Evolutionary conservation across 2,329 filamentous ascomycete species (phyloP).

Genomic region (Pseudogymnoascus destructans): DNA sequence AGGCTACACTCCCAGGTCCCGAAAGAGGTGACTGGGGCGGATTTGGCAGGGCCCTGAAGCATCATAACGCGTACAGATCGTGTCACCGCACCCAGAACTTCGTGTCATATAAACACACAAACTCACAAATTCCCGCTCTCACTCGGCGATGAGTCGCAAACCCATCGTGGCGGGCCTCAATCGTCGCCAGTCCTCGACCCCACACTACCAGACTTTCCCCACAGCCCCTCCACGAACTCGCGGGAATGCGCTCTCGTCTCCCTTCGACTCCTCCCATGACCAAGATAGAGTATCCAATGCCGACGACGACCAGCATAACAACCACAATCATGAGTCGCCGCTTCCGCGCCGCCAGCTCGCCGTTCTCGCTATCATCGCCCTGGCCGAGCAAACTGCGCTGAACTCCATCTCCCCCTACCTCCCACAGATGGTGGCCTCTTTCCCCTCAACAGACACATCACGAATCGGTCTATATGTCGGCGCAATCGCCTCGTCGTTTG

Average conservation of each 20-base stretch:
- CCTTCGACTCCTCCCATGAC: constrained; percentile 25
- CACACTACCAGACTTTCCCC: constrained; percentile 73
- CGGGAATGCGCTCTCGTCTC: constrained; percentile 29
- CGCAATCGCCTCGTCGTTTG: constrained; percentile 79
- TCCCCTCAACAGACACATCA: constrained; percentile 60
- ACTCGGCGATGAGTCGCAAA: neutral
- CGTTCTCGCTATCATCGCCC: constrained; percentile 73
- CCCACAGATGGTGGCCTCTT: constrained; percentile 78
- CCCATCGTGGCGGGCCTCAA: neutral
- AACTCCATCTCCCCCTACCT: constrained; percentile 95
- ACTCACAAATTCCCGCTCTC: neutral
- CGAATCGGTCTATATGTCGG: constrained; percentile 82
- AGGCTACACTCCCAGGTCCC: neutral
- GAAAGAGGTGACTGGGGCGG: neutral
- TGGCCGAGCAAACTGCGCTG: constrained; percentile 89
- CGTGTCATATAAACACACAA: neutral
- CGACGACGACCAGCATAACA: constrained; percentile 25
- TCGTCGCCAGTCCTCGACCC: constrained; percentile 29
- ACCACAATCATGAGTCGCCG: constrained; percentile 39
- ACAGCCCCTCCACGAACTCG: constrained; percentile 58
- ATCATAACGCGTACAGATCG: neutral
- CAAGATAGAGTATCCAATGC: constrained; percentile 24
- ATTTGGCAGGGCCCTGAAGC: neutral
- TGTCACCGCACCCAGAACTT: neutral
- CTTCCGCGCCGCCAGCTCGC: constrained; percentile 72